Base-by-base conservation (phyloP, 805 yeast genomes). In the Saturnispora halmiae region DNA sequence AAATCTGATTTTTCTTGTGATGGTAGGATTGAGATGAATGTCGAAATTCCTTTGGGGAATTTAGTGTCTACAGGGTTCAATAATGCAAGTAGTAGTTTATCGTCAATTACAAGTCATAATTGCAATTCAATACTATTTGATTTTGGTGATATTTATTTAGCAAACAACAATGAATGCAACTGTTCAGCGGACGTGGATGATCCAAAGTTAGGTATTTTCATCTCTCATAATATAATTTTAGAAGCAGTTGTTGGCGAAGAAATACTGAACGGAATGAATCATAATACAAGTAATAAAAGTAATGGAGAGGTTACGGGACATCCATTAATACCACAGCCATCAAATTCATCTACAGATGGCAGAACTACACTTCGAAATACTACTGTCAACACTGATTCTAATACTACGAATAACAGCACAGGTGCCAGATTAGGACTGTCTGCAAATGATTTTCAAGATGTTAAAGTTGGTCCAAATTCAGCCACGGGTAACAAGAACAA, bases 191-290 rank as follows among this genome's bases (percentile, higher is more conserved):
- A 88, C 57, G 69, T 88, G 4, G 79, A 75, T 43, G 96, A 90
- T 57, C 82, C 88, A 0, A 77, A 76, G 7, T 61, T 79, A 31
- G 97, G 97, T 0, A 65, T 90, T 3, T 71, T 68, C 46, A 90
- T 87, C 2, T 66, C 71, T 35, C 98, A 92, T 56, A 69, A 77
- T 18, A 64, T 92, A 34, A 74, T 86, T 11, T 77, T 88, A 28
- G 98, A 92, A 60, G 75, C 87, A 38, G 83, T 90, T n/a, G 86
- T 92, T 31, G 96, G 96, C 3, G 98, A 92, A 60, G 99, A 92
- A 56, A 48, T 75, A 7, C 57, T 81, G 25, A 80, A 73, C 20
- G 38, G 40, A 19, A 19, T n/a, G 20, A 14, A 6, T 16, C 31
- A n/a, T n/a, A n/a, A n/a, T n/a, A n/a, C n/a, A n/a, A n/a, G n/a